These are phyloP conservation scores for Vitis cinerea DNA, from an alignment of 164 flowering plant genomes.

Conservation along the genomic window DNA sequence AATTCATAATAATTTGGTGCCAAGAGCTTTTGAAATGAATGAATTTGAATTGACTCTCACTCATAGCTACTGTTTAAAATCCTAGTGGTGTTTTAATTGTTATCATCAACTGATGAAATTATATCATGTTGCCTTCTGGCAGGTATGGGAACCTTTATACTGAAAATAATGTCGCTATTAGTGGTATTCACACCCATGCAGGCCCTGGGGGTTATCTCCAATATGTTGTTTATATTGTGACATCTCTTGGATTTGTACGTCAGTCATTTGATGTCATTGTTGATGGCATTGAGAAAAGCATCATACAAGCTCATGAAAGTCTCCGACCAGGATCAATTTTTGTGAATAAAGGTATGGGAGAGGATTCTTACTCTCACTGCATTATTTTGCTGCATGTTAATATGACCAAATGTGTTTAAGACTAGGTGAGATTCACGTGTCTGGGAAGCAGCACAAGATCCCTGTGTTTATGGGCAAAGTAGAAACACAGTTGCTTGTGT, in stretches of 20 bases:
- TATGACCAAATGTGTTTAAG: background rate
- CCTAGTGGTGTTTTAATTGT: background rate
- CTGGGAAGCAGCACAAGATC: background rate
- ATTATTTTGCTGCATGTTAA: slow-evolving; percentile 1
- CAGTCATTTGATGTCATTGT: slow-evolving; percentile 97
- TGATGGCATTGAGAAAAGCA: slow-evolving; percentile 92
- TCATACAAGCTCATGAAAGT: slow-evolving; percentile 87
- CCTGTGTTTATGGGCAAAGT: too few species aligned
- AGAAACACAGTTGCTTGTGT: too few species aligned
- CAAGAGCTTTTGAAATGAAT: background rate
- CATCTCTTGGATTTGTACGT: slow-evolving; percentile 96
- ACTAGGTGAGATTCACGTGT: background rate
- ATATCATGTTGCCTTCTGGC: slow-evolving; percentile 7
- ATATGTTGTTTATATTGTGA: slow-evolving; percentile 84
- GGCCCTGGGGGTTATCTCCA: slow-evolving; percentile 99
- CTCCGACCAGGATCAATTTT: slow-evolving; percentile 89
- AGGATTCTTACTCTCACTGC: background rate
- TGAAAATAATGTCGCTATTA: slow-evolving; percentile 91
- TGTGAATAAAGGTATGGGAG: slow-evolving; percentile 69
- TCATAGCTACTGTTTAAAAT: background rate
- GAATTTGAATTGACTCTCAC: background rate
- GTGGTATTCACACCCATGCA: slow-evolving; percentile 98
- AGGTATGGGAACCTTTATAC: slow-evolving; percentile 89
- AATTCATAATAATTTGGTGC: background rate
- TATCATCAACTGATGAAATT: background rate